These are phyloP conservation scores for Oryza meyeriana DNA, from an alignment of 176 grass and related monocot genomes.

Conservation along the genomic window DNA sequence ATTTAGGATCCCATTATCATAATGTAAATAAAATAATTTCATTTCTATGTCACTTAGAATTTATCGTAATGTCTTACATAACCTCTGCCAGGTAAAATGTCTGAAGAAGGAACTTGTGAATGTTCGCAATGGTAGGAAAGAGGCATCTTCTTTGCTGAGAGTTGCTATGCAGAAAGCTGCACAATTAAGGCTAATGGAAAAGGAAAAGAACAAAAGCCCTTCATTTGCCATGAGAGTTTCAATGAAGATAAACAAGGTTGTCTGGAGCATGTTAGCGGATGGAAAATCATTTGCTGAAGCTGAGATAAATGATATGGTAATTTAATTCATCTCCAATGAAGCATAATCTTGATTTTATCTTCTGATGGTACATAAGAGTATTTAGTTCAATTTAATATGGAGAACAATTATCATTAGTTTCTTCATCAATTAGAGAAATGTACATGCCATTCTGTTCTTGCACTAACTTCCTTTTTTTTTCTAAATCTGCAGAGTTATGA, in stretches of 20 bases:
- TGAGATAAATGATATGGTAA: conserved; percentile 95
- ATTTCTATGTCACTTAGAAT: neutral
- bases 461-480: conserved; percentile 25
- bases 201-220: conserved; percentile 98
- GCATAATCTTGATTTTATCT: conserved; percentile 31
- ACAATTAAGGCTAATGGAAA: conserved; percentile 76
- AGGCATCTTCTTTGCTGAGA: conserved; percentile 75
- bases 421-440: conserved; percentile 10
- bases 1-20: conserved; percentile 19
- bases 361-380: conserved; percentile 5
- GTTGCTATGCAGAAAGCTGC: conserved; percentile 79
- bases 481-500: conserved; percentile 79
- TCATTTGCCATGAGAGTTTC: conserved; percentile 96
- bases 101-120: conserved; percentile 73
- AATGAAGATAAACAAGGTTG: conserved; percentile 74
- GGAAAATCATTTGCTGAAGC: conserved; percentile 92
- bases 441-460: conserved; percentile 19
- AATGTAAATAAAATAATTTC: conserved; percentile 8
- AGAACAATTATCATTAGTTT: conserved; percentile 1
- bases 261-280: conserved; percentile 93
- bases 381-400: conserved; percentile 19
- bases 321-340: conserved; percentile 30
- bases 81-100: conserved; percentile 58
- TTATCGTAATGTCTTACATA: conserved; percentile 34
- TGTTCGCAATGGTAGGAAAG: conserved; percentile 56